Conservation (phyloP, 148 eudicot species). For the Chenopodium berlandieri region DNA sequence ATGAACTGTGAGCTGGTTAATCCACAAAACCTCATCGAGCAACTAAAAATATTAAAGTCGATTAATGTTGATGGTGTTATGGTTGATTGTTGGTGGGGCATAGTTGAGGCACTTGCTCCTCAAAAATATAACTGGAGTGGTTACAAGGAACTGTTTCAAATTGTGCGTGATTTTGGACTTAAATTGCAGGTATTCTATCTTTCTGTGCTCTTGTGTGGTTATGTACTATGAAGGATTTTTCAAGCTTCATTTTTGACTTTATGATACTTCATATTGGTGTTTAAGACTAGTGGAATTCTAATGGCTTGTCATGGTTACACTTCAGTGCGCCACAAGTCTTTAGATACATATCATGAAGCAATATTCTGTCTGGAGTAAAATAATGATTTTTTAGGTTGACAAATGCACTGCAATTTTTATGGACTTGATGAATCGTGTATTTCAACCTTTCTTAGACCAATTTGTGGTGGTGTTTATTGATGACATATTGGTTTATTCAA, state of each 20-base stretch:
- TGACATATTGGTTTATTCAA: too few relatives aligned
- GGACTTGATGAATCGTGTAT: too few relatives aligned
- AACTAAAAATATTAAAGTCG: constrained; percentile 62
- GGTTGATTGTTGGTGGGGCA: constrained; percentile 99
- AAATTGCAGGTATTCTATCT: constrained; percentile 59
- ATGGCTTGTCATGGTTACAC: neutral
- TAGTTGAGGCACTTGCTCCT: constrained; percentile 74
- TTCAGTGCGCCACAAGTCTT: neutral
- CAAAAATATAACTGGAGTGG: constrained; percentile 82
- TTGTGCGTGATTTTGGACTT: constrained; percentile 64
- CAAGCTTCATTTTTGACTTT: neutral
- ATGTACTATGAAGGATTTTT: neutral
- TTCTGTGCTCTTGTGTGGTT: neutral
- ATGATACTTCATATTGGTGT: neutral
- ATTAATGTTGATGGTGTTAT: constrained; percentile 78
- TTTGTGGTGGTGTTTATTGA: too few relatives aligned
- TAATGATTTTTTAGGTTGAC: too few relatives aligned
- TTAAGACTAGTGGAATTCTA: neutral
- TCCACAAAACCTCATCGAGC: constrained; percentile 48
- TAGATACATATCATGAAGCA: neutral
- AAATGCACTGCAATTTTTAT: too few relatives aligned
- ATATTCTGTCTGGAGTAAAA: neutral
- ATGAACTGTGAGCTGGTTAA: constrained; percentile 69
- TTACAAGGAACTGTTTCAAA: constrained; percentile 64
- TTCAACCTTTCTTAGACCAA: too few relatives aligned